Evolutionary conservation across 2,329 filamentous ascomycete species (phyloP), one percentile per base, ranked within the genome.

Genomic region (Triangularia setosa): DNA sequence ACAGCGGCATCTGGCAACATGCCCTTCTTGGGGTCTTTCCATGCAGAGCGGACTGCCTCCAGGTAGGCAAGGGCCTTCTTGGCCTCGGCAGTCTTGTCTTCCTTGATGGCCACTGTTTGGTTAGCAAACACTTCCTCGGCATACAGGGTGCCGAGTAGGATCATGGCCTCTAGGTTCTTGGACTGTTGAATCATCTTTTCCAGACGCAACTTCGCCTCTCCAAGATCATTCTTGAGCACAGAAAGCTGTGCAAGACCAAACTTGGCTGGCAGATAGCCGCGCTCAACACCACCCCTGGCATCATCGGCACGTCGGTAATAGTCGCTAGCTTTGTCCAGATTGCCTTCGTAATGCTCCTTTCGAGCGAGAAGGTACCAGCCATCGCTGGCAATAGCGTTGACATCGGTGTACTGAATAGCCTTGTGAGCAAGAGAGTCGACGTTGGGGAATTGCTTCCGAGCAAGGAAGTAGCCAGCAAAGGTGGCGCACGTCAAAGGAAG

Each of bases 341-440:
- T 88, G 52, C 90, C 90, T 64, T 87, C 85, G 69, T 92, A 92
- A 74, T 99, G 95, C 68, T 94, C 92, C 75, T 96, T 97, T 66
- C 93, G 85, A 27, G 93, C 95, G 48, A 98, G 85, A 8, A 98
- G 79, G 77, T 97, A 99, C 93, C 94, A 98, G 35, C 95, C 96
- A 74, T 99, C 96, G 78, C 94, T 97, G 24, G 94, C 94, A 75
- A 98, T 92, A 3, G 93, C 92, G 75, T 97, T 97, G 70, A 98
- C 92, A 74, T 99, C 95, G 2, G 95, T 98, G 72, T 92, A 90
- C 73, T 97, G 92, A 67, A 99, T 97, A 6, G 95, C 93, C 75
- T 95, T 95, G 75, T 93, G 90, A 7, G 94, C 92, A 18, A 99
- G 83, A 21, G 88, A 88, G 69, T 98, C 93, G 9, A 95, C 93